Conservation (phyloP, 306 rosid species). For the Gastrolobium villosum region DNA sequence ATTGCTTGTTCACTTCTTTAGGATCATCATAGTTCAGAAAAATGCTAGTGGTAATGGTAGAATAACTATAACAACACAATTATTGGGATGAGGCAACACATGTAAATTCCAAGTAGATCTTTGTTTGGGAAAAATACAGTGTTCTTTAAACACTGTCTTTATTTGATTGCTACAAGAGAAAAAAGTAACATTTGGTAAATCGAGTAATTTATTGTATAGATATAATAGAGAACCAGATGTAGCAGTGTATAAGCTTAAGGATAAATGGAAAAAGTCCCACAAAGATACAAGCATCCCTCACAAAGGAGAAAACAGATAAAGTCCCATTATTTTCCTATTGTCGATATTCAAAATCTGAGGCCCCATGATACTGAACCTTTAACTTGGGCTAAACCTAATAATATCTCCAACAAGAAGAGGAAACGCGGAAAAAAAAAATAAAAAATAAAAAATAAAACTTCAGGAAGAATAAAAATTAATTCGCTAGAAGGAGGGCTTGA, state of each 20-base stretch:
- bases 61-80: neutral
- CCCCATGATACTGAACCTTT: neutral
- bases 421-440: too few species aligned
- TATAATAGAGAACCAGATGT: neutral
- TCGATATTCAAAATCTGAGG: neutral
- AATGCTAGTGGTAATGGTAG: neutral
- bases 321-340: neutral
- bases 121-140: neutral
- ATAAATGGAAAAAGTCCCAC: too few species aligned
- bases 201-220: neutral
- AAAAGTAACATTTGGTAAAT: neutral
- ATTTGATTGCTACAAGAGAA: neutral
- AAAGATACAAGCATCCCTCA: neutral
- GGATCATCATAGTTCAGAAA: neutral
- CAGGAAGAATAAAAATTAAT: neutral
- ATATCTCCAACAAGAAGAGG: too few species aligned
- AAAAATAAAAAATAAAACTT: too few species aligned
- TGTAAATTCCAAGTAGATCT: neutral
- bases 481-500: constrained; percentile 25
- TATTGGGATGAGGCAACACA: neutral
- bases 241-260: too few species aligned
- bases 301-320: too few species aligned
- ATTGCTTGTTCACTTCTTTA: neutral
- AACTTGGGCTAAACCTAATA: neutral
- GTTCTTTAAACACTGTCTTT: neutral